Evolutionary conservation across 2,329 filamentous ascomycete genomes (phyloP).

Genomic region (Penicillium sp.): DNA sequence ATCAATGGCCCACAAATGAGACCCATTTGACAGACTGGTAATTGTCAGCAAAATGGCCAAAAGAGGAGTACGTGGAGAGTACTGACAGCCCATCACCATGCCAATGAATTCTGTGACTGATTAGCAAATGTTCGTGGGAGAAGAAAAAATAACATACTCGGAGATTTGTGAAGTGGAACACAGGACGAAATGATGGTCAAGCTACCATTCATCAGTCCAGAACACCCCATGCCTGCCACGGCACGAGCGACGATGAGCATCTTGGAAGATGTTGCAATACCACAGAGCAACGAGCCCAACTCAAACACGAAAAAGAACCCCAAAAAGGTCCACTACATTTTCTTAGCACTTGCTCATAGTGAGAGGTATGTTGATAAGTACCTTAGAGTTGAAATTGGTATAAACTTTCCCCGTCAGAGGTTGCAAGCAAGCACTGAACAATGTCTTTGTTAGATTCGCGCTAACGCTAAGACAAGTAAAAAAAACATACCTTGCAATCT

Average conservation of each 20-base stretch:
- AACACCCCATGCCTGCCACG: conserved; percentile 28
- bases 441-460: conserved; percentile 8
- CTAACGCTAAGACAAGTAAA: not conserved
- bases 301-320: conserved; percentile 30
- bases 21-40: conserved; percentile 15
- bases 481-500: conserved; percentile 34
- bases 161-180: conserved; percentile 27
- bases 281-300: conserved; percentile 31
- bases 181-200: conserved; percentile 27
- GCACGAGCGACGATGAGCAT: conserved; percentile 33
- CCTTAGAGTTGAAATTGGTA: conserved; percentile 40
- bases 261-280: conserved; percentile 26
- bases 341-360: not conserved
- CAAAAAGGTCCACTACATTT: conserved; percentile 24
- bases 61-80: not conserved
- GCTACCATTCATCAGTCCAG: conserved; percentile 28
- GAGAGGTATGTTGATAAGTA: conserved; percentile 3
- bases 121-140: not conserved
- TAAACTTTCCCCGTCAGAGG: conserved; percentile 56
- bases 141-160: conserved; percentile 12
- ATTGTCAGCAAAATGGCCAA: not conserved
- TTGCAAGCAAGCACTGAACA: conserved; percentile 49
- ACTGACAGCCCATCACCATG: conserved; percentile 20
- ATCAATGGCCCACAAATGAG: conserved; percentile 13
- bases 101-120: conserved; percentile 11